phyloP scores from a whole-genome alignment of 352 stramenopile genomes.

The Globisporangium yorkense region DNA sequence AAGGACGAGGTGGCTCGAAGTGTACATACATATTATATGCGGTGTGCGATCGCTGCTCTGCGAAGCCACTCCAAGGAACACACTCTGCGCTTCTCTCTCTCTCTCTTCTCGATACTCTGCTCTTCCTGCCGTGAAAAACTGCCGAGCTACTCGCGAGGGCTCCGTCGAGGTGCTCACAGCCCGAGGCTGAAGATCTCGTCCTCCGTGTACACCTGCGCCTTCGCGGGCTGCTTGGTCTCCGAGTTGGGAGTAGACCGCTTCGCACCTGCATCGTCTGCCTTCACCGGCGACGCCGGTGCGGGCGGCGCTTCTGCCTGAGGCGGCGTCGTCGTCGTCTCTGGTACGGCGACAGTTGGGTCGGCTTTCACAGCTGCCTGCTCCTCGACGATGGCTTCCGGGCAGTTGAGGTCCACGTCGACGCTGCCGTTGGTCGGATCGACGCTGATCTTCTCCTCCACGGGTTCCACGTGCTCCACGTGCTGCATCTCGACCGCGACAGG shows the following conservation, averaged over 20 bases:
- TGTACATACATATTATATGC: conserved; percentile 1
- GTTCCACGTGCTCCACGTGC: neutral
- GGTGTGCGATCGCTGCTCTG: neutral
- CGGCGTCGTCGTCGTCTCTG: neutral
- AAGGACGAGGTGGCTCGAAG: neutral
- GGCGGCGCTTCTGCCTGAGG: neutral
- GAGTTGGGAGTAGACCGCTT: conserved; percentile 13
- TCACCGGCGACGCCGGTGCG: neutral
- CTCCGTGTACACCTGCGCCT: conserved; percentile 19
- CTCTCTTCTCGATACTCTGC: neutral
- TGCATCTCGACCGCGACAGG: neutral
- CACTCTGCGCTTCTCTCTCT: neutral
- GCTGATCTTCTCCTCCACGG: neutral
- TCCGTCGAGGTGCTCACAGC: conserved; percentile 28
- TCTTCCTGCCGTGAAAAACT: neutral
- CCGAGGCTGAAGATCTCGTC: conserved; percentile 83
- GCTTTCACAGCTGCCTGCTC: conserved; percentile 22
- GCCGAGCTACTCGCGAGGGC: no score
- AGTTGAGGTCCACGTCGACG: conserved; percentile 23
- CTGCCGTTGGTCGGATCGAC: conserved; percentile 3
- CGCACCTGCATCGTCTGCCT: conserved; percentile 13
- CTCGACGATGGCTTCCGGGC: conserved; percentile 33
- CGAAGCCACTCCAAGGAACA: neutral
- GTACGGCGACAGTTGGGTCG: neutral
- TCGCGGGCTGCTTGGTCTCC: neutral